phyloP scores from a whole-genome alignment of 2,329 filamentous ascomycete genomes.

The Botrytis pseudocinerea region DNA sequence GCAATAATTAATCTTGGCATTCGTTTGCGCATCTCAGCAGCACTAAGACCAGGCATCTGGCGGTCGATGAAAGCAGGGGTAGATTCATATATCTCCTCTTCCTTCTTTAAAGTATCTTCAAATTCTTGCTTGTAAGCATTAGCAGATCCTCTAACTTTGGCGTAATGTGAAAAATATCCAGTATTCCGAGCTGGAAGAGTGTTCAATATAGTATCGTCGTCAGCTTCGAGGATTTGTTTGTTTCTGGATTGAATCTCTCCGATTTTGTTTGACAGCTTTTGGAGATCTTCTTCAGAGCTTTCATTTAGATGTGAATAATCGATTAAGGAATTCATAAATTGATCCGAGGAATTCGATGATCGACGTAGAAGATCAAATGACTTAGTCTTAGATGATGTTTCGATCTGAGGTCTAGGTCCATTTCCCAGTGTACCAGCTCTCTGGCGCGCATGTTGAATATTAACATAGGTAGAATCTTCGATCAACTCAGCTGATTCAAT shows the following conservation, averaged over 20 bases:
- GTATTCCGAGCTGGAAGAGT: neutral
- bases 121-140: neutral
- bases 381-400: neutral
- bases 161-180: neutral
- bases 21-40: neutral
- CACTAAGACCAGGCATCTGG: neutral
- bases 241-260: neutral
- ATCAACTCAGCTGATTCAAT: neutral
- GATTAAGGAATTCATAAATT: too few relatives aligned
- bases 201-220: neutral
- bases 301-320: neutral
- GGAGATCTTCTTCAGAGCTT: neutral
- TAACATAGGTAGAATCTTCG: neutral
- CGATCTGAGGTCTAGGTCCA: neutral
- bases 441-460: neutral
- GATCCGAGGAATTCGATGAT: neutral
- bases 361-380: neutral
- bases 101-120: neutral
- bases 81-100: neutral
- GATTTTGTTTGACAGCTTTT: neutral
- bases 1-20: neutral
- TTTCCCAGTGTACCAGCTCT: neutral
- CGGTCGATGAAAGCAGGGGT: neutral
- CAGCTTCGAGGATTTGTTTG: neutral
- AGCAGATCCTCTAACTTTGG: neutral